phyloP scores from a whole-genome alignment of 371 early-diverging fungal species.

The Capillidium rhysosporum region DNA sequence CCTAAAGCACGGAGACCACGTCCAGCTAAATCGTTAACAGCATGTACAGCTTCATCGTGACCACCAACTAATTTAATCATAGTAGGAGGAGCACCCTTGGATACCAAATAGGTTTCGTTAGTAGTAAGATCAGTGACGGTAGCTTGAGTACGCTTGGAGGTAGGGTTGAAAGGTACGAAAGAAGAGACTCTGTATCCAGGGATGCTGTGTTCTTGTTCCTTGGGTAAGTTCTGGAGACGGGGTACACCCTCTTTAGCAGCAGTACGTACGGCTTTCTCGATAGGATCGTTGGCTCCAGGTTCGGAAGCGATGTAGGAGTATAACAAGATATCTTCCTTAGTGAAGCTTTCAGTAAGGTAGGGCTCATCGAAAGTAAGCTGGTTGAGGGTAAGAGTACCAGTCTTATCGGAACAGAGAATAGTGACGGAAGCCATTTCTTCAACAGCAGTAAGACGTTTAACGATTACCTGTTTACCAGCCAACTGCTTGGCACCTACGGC shows the following conservation, averaged over 20 bases:
- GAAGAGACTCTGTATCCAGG: constrained; percentile 70
- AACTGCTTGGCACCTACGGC: constrained; percentile 86
- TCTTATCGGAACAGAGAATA: constrained; percentile 89
- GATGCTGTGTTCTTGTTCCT: constrained; percentile 29
- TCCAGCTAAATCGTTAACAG: constrained; percentile 60
- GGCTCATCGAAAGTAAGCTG: constrained; percentile 81
- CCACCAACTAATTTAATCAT: constrained; percentile 64
- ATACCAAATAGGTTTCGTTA: constrained; percentile 50
- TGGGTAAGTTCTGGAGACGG: constrained; percentile 23
- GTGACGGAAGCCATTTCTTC: constrained; percentile 90
- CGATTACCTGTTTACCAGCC: constrained; percentile 82
- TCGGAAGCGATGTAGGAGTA: constrained; percentile 74
- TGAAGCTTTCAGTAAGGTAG: constrained; percentile 45
- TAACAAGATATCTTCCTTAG: constrained; percentile 61
- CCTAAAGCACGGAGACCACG: constrained; percentile 83
- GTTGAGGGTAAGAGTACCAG: constrained; percentile 89
- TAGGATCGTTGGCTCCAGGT: constrained; percentile 77
- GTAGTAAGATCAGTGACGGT: constrained; percentile 45
- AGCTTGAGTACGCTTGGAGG: constrained; percentile 76
- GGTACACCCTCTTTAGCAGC: constrained; percentile 62
- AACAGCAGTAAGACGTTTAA: constrained; percentile 83
- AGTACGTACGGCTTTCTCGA: constrained; percentile 66
- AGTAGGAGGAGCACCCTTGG: constrained; percentile 92
- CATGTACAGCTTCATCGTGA: constrained; percentile 46
- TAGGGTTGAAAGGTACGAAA: constrained; percentile 83